Percentiles rank a stretch among this genome's conserved stretches.
Conservation (phyloP, 2,329 filamentous ascomycete genomes). For the Xylogone sp. region DNA sequence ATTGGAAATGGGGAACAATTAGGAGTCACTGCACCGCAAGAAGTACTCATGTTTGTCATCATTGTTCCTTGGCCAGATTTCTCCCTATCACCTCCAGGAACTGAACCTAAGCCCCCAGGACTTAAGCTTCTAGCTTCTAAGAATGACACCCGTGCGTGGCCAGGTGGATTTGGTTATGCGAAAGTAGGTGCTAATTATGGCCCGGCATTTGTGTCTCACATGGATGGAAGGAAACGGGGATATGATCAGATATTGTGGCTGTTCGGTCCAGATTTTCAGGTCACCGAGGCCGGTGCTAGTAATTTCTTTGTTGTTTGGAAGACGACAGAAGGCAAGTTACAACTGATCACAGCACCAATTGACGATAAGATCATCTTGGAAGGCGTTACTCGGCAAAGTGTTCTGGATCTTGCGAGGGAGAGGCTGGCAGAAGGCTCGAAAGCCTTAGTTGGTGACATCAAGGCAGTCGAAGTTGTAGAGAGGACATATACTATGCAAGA, state of each 20-base stretch:
- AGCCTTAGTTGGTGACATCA: slow-evolving; percentile 22
- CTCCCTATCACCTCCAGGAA: slow-evolving; percentile 31
- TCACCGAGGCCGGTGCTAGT: slow-evolving; percentile 86
- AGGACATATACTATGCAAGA: slow-evolving; percentile 77
- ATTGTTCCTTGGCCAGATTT: slow-evolving; percentile 50
- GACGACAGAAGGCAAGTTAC: slow-evolving; percentile 55
- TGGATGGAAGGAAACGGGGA: slow-evolving; percentile 65
- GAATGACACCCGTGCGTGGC: slow-evolving; percentile 86
- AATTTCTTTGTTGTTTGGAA: slow-evolving; percentile 90
- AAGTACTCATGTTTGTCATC: slow-evolving; percentile 85
- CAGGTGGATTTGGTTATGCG: slow-evolving; percentile 85
- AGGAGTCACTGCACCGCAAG: slow-evolving; percentile 72
- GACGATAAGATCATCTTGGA: slow-evolving; percentile 81
- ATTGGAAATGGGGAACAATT: slow-evolving; percentile 80
- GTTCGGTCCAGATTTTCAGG: slow-evolving; percentile 65
- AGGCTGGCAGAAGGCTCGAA: slow-evolving; percentile 44
- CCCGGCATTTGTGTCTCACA: slow-evolving; percentile 72
- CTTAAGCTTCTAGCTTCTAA: slow-evolving; percentile 76
- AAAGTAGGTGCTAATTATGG: slow-evolving; percentile 95
- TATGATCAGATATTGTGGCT: slow-evolving; percentile 92
- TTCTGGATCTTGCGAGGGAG: slow-evolving; percentile 68
- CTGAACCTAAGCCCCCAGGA: slow-evolving; percentile 36
- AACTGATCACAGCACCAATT: slow-evolving; percentile 81
- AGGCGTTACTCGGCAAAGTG: slow-evolving; percentile 76
- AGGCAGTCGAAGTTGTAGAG: slow-evolving; percentile 69